phyloP scores from a whole-genome alignment of 768 basidiomycete genomes.

The Phaeotremella fagi region DNA sequence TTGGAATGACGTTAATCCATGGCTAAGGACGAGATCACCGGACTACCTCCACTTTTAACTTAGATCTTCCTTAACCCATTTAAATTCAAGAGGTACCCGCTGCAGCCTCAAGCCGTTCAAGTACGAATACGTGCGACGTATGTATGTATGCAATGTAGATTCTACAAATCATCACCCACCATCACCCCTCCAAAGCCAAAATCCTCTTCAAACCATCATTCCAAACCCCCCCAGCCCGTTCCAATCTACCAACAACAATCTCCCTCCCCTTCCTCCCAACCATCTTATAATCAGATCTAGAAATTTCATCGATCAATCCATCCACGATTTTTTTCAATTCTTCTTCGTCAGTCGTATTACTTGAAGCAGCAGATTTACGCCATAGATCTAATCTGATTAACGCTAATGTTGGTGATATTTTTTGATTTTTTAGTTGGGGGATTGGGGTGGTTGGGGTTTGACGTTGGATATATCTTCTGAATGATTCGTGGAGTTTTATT shows the following conservation, averaged over 20 bases:
- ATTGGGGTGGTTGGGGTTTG: not conserved
- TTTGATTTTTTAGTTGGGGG: constrained; percentile 6
- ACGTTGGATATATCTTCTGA: not conserved
- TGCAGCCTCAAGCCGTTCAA: too few relatives aligned
- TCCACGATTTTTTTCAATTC: not conserved
- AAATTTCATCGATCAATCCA: not conserved
- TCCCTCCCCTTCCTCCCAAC: not conserved
- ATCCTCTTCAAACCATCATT: constrained; percentile 6
- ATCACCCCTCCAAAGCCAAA: not conserved
- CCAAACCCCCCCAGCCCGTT: constrained; percentile 9
- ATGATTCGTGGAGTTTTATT: constrained; percentile 13
- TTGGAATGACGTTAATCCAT: too few relatives aligned
- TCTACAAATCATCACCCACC: too few relatives aligned
- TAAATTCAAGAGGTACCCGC: too few relatives aligned
- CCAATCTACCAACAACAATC: constrained; percentile 1
- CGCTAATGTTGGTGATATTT: constrained; percentile 9
- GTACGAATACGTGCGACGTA: too few relatives aligned
- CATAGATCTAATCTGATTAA: constrained; percentile 6
- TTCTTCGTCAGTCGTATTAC: not conserved
- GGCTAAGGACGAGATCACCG: too few relatives aligned
- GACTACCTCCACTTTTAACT: too few relatives aligned
- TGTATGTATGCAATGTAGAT: too few relatives aligned
- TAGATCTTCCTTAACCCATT: too few relatives aligned
- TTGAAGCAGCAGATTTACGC: not conserved
- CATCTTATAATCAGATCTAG: not conserved